phyloP scores from a whole-genome alignment of 2,329 filamentous ascomycete species.

The Fusarium annulatum region DNA sequence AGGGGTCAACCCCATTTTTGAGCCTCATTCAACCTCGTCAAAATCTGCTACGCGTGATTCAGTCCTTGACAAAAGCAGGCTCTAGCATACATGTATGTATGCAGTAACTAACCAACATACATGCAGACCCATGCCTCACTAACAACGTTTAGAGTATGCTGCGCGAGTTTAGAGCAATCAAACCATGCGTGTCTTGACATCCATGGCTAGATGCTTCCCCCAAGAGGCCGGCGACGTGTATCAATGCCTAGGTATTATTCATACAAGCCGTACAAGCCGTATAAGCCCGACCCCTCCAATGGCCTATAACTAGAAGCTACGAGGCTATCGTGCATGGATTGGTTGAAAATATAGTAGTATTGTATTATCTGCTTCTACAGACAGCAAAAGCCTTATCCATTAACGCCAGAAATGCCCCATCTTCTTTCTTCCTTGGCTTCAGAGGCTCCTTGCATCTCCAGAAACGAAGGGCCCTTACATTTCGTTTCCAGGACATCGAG shows the following conservation, averaged over 20 bases:
- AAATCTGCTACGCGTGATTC: neutral
- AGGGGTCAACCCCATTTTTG: neutral
- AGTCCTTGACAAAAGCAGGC: neutral
- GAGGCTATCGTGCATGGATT: neutral
- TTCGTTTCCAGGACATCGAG: slow-evolving; percentile 11
- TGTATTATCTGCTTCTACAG: slow-evolving; percentile 35
- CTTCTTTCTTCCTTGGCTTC: slow-evolving; percentile 20
- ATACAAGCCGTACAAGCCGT: neutral
- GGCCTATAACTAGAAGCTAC: neutral
- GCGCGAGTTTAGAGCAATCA: neutral
- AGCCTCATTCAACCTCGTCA: neutral
- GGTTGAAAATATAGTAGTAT: slow-evolving; percentile 10
- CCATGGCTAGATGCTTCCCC: neutral
- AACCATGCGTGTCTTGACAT: neutral
- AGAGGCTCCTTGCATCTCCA: slow-evolving; percentile 25
- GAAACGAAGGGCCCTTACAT: slow-evolving; percentile 15
- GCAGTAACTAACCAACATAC: neutral
- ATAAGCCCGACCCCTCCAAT: neutral
- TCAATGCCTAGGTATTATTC: neutral
- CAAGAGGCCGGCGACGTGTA: neutral
- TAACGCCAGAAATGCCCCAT: slow-evolving; percentile 40
- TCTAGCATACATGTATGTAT: neutral
- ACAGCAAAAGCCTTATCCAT: slow-evolving; percentile 30
- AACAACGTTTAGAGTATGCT: neutral
- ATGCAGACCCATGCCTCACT: neutral